Base-by-base conservation (phyloP, 2,329 filamentous ascomycete species). In the Pyrenophora teres region DNA sequence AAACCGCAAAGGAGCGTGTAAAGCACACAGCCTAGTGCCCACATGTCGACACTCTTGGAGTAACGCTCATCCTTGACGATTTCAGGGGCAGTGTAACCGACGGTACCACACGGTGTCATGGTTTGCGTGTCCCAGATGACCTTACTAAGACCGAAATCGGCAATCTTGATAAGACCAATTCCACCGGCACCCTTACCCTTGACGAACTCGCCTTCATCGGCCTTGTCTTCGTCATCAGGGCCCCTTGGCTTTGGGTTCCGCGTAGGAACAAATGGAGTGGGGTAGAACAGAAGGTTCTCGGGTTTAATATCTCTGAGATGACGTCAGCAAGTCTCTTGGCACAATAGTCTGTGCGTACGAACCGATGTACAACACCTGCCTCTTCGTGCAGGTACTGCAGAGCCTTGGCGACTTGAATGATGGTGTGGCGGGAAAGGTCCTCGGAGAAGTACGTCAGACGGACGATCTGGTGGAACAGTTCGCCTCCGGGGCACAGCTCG, bases 41-140 rank as follows among this genome's bases (percentile, higher is more conserved):
- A 99, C 94, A 99, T 99, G 70, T 99, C 94, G 39, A 99, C 94
- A 44, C 91, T 95, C 80, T 97, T 99, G 32, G 93, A 97, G 75
- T 99, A 99, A 18, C 92, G 86, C 77, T 99, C 94, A 75, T 99
- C 94, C 77, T 97, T 97, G 72, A 99, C 94, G 57, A 99, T 99
- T 72, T 99, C 94, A 6, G 94, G 94, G 3, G 94, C 94, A 3
- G 94, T 97, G 77, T 99, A 99, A 37, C 94, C 94, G 50, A 97
- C 94, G 0, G 94, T 99, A 51, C 94, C 94, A 73, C 94, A 99
- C n/a, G 94, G 94, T 3, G 94, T 99, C 90, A 97, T 97, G 8
- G 94, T 99, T 71, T 96, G 90, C 63, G 86, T 94, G 67, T 97
- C 94, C 94, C 94, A 99, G 13, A 99, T 91, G 61, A 99, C 89